phyloP scores from a whole-genome alignment of 495 filamentous ascomycete species.

The Tuber magnatum region DNA sequence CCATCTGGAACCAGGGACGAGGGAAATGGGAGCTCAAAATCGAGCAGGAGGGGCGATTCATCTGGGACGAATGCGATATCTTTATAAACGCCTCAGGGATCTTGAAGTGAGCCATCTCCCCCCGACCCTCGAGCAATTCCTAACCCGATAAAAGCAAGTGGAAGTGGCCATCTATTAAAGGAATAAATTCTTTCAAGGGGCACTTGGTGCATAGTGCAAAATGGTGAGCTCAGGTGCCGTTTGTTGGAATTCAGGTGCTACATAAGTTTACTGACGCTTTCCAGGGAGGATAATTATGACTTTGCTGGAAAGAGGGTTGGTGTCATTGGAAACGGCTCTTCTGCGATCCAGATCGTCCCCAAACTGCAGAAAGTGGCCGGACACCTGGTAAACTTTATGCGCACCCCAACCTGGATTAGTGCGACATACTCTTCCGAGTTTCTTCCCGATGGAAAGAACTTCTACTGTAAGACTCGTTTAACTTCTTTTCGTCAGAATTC shows the following conservation, averaged over 20 bases:
- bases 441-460: conserved; percentile 44
- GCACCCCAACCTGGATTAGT: conserved; percentile 31
- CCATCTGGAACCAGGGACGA: conserved; percentile 37
- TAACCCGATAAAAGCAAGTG: conserved; percentile 46
- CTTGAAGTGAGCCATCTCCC: conserved; percentile 38
- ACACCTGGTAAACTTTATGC: conserved; percentile 32
- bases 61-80: conserved; percentile 47
- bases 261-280: background rate
- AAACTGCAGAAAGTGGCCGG: conserved; percentile 25
- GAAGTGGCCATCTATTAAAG: conserved; percentile 52
- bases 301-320: conserved; percentile 49
- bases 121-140: background rate
- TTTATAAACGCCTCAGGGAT: conserved; percentile 50
- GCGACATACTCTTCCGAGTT: conserved; percentile 22
- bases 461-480: conserved; percentile 29
- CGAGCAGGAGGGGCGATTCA: conserved; percentile 37
- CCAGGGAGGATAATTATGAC: conserved; percentile 43
- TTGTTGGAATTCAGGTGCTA: conserved; percentile 39
- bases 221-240: conserved; percentile 46
- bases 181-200: conserved; percentile 51
- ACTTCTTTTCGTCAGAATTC: conserved; percentile 44
- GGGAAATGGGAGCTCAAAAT: conserved; percentile 41
- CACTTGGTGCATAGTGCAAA: conserved; percentile 51
- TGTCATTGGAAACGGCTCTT: conserved; percentile 50
- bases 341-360: conserved; percentile 40